phyloP scores from a whole-genome alignment of 345 rosid species.

The Euphorbia tirucalli region DNA sequence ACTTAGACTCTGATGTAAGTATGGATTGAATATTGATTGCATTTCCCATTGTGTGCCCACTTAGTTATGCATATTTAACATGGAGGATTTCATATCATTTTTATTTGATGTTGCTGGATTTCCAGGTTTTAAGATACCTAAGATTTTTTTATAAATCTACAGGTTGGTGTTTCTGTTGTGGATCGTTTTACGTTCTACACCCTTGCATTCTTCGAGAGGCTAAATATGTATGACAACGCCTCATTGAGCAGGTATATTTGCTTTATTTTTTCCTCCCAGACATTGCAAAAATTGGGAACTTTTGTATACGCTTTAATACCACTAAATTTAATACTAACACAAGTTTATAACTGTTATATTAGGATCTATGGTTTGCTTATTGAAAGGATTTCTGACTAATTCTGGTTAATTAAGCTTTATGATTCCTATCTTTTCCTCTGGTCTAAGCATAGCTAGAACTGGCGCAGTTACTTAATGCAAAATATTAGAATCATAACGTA shows the following conservation, averaged over 20 bases:
- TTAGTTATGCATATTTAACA: constrained; percentile 12
- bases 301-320: not conserved
- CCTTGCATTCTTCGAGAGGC: constrained; percentile 88
- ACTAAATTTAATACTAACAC: too few species aligned
- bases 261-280: not conserved
- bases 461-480: not conserved
- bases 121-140: constrained; percentile 12
- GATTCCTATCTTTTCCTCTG: not conserved
- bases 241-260: constrained; percentile 76
- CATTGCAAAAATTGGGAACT: not conserved
- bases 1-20: constrained; percentile 93
- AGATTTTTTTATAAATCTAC: constrained; percentile 22
- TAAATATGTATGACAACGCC: constrained; percentile 83
- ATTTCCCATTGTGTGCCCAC: constrained; percentile 6
- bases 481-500: not conserved
- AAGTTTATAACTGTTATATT: too few species aligned
- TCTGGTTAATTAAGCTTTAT: not conserved
- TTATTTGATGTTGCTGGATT: constrained; percentile 7
- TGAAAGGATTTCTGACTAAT: not conserved
- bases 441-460: not conserved
- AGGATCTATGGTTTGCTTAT: not conserved
- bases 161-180: constrained; percentile 97
- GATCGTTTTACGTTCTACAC: constrained; percentile 94
- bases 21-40: not conserved
- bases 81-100: not conserved